These are phyloP conservation scores for Punctularia strigosozonata DNA, from an alignment of 768 basidiomycete genomes.

Conservation along the genomic window DNA sequence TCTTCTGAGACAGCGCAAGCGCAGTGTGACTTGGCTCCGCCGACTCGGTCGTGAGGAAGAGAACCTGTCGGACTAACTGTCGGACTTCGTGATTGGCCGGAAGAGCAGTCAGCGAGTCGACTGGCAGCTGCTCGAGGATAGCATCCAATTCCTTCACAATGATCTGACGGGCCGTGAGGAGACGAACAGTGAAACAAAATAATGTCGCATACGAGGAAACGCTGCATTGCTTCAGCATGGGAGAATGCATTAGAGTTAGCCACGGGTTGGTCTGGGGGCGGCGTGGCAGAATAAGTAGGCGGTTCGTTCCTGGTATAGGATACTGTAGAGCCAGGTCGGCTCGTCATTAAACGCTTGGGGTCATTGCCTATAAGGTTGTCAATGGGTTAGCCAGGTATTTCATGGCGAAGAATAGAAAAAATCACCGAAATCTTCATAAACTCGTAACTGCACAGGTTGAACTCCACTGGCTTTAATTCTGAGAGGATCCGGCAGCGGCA, in stretches of 20 bases:
- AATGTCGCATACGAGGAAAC: conserved; percentile 51
- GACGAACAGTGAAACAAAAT: conserved; percentile 1
- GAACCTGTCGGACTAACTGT: conserved; percentile 71
- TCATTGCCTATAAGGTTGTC: conserved; percentile 38
- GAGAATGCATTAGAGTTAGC: conserved; percentile 33
- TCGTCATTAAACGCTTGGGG: conserved; percentile 40
- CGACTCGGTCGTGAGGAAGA: conserved; percentile 71
- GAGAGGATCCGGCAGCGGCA: conserved; percentile 76
- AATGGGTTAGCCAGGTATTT: conserved; percentile 7
- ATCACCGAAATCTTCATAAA: conserved; percentile 93
- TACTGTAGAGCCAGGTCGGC: conserved; percentile 61
- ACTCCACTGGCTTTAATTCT: conserved; percentile 78
- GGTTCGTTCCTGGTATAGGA: conserved; percentile 46
- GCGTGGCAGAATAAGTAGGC: conserved; percentile 46
- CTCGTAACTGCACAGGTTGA: conserved; percentile 67
- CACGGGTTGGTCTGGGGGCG: conserved; percentile 41
- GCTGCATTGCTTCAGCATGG: conserved; percentile 82
- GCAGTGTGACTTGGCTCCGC: conserved; percentile 77
- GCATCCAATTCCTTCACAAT: conserved; percentile 65
- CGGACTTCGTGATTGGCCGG: conserved; percentile 83
- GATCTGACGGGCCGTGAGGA: conserved; percentile 14
- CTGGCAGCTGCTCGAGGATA: conserved; percentile 62
- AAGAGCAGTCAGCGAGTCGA: conserved; percentile 54
- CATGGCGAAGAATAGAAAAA: conserved; percentile 4
- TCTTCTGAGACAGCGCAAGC: conserved; percentile 89